Evolutionary conservation across 2,329 filamentous ascomycete genomes (phyloP).

Genomic region (Talaromyces sp.): DNA sequence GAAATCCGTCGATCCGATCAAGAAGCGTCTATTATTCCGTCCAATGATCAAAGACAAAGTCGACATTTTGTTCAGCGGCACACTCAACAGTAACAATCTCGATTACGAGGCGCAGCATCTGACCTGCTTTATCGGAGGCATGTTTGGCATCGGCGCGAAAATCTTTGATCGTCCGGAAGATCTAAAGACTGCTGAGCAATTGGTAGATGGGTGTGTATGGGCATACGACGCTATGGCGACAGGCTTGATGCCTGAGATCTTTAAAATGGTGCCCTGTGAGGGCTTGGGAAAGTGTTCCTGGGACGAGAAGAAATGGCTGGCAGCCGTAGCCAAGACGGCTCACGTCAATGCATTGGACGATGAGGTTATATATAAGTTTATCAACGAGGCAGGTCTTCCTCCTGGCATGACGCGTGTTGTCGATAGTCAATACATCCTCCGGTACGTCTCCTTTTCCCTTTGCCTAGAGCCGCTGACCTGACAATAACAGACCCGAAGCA

Average conservation of each 20-base stretch:
- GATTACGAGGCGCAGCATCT: slow-evolving; percentile 55
- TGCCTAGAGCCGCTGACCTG: background rate
- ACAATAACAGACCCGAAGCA: slow-evolving; percentile 49
- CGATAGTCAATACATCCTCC: slow-evolving; percentile 21
- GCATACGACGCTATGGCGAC: slow-evolving; percentile 57
- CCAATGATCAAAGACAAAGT: slow-evolving; percentile 44
- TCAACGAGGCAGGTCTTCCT: slow-evolving; percentile 13
- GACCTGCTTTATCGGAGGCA: slow-evolving; percentile 61
- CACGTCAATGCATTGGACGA: slow-evolving; percentile 2
- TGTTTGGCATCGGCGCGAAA: slow-evolving; percentile 60
- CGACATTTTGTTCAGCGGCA: slow-evolving; percentile 43
- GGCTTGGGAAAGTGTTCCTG: slow-evolving; percentile 49
- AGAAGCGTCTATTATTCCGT: slow-evolving; percentile 45
- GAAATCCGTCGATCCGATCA: slow-evolving; percentile 39
- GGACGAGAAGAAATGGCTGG: slow-evolving; percentile 49
- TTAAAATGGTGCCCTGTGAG: slow-evolving; percentile 53
- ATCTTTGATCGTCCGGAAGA: slow-evolving; percentile 57
- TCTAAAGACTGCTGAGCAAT: slow-evolving; percentile 54
- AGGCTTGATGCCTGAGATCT: slow-evolving; percentile 62
- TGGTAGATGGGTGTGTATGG: slow-evolving; percentile 63
- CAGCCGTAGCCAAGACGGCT: slow-evolving; percentile 26
- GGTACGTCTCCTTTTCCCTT: slow-evolving; percentile 12
- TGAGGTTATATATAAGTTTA: background rate
- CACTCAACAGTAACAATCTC: slow-evolving; percentile 27
- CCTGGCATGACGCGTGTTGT: slow-evolving; percentile 19